phyloP scores from a whole-genome alignment of 257 asterid species.

The Coffea canephora region DNA sequence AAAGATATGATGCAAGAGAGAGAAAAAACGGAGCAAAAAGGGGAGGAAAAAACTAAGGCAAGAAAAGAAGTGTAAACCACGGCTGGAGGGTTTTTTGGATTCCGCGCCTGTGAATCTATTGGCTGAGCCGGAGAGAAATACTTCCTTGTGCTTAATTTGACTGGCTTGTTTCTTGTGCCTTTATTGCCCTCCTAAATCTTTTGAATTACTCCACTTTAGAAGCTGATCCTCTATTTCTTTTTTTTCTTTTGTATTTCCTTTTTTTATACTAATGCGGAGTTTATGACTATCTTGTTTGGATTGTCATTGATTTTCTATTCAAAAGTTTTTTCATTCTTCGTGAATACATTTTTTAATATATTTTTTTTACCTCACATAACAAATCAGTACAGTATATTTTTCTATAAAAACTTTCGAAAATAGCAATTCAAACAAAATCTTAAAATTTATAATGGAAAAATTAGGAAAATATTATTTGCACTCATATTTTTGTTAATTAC shows the following conservation, averaged over 20 bases:
- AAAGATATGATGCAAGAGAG: not conserved
- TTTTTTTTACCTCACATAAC: no score
- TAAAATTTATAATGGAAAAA: no score
- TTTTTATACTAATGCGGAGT: no score
- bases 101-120: conserved; percentile 42
- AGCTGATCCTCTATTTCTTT: not conserved
- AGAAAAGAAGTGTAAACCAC: conserved; percentile 26
- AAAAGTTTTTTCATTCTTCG: no score
- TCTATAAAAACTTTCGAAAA: no score
- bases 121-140: conserved; percentile 9
- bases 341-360: no score
- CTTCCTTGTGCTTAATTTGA: not conserved
- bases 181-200: not conserved
- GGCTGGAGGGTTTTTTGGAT: conserved; percentile 23
- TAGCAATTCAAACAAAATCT: no score
- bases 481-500: no score
- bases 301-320: no score
- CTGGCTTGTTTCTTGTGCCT: not conserved
- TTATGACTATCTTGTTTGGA: not conserved
- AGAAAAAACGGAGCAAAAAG: not conserved
- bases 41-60: not conserved
- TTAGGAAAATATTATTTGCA: no score
- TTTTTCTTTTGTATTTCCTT: not conserved
- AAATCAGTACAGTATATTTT: no score
- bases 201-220: not conserved